Percentiles rank a stretch among this genome's conserved stretches.
phyloP scores from a whole-genome alignment of 2,329 filamentous ascomycete genomes.

The Pseudogymnoascus sp. region DNA sequence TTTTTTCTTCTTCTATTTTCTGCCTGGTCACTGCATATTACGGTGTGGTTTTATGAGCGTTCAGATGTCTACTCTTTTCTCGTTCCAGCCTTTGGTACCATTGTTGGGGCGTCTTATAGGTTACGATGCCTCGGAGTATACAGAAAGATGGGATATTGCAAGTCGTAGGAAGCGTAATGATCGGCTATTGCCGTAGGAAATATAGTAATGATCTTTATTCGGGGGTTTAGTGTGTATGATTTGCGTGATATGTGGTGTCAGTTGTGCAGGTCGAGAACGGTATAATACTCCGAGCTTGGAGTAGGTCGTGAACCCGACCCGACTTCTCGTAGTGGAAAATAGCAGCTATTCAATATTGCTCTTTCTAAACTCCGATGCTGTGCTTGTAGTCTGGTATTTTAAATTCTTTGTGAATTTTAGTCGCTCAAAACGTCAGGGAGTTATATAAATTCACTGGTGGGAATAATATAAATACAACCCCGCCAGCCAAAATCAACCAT shows the following conservation, averaged over 20 bases:
- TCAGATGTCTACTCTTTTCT: conserved; percentile 2
- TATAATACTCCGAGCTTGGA: not conserved
- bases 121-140: conserved; percentile 6
- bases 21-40: conserved; percentile 7
- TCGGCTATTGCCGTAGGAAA: conserved; percentile 4
- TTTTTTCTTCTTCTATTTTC: not conserved
- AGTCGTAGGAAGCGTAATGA: not conserved
- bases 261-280: not conserved
- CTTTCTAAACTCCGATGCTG: not conserved
- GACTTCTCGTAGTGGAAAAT: not conserved
- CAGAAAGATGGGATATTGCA: conserved; percentile 4
- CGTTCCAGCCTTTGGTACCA: conserved; percentile 4
- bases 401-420: not conserved
- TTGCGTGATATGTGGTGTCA: not conserved
- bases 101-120: conserved; percentile 8
- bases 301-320: not conserved
- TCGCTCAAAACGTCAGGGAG: not conserved
- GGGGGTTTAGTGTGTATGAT: not conserved
- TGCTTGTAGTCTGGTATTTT: not conserved
- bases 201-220: not conserved
- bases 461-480: not conserved
- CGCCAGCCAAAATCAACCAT: not conserved
- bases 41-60: conserved; percentile 3
- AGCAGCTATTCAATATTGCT: not conserved
- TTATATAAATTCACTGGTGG: not conserved